These are phyloP conservation scores for Podila clonocystis DNA, from an alignment of 192 early-diverging fungal genomes.

Conservation along the genomic window DNA sequence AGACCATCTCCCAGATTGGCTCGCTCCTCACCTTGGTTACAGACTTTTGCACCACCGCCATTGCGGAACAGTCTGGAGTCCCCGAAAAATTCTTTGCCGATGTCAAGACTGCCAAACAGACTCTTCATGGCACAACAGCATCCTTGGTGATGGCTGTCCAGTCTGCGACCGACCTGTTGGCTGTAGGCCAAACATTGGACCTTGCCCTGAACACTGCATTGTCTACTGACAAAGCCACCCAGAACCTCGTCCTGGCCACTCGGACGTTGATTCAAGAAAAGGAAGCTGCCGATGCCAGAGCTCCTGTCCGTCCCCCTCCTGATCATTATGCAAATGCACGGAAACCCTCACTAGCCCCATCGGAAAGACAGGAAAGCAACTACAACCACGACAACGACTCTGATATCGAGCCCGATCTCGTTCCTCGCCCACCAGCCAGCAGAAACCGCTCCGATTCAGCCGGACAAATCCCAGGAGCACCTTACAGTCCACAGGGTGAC, in stretches of 20 bases:
- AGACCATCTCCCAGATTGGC: slow-evolving; percentile 52
- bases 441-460: slow-evolving; percentile 15
- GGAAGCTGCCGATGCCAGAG: slow-evolving; percentile 24
- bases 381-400: slow-evolving; percentile 46
- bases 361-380: background rate
- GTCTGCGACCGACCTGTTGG: slow-evolving; percentile 66
- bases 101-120: slow-evolving; percentile 69
- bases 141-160: slow-evolving; percentile 67
- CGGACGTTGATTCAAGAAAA: slow-evolving; percentile 42
- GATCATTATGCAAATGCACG: slow-evolving; percentile 11
- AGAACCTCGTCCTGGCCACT: slow-evolving; percentile 33
- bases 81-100: slow-evolving; percentile 49
- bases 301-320: background rate
- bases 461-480: background rate
- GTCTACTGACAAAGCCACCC: slow-evolving; percentile 13
- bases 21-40: slow-evolving; percentile 49
- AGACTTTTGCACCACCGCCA: slow-evolving; percentile 42
- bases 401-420: slow-evolving; percentile 36
- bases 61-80: slow-evolving; percentile 26
- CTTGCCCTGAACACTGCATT: slow-evolving; percentile 30
- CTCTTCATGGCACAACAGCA: slow-evolving; percentile 70
- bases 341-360: background rate
- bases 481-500: background rate
- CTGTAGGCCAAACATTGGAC: slow-evolving; percentile 39
- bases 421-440: background rate